These are phyloP conservation scores for Byssochlamys sp. DNA, from an alignment of 2,329 filamentous ascomycete species.

Conservation along the genomic window DNA sequence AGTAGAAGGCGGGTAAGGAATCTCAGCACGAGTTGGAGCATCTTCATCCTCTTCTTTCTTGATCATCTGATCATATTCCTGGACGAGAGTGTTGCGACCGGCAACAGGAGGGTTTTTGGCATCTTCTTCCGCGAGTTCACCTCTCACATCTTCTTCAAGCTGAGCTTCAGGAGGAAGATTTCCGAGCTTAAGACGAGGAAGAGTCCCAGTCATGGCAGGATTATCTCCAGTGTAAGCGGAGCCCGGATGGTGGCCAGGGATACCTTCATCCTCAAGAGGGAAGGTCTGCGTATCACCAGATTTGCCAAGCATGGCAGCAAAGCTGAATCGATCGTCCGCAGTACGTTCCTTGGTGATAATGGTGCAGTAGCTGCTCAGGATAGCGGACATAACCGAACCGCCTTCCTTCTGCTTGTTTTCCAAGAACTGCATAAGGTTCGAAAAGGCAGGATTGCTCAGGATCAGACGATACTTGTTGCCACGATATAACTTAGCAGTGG, in stretches of 20 bases:
- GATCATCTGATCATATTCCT: constrained; percentile 77
- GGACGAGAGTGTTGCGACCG: constrained; percentile 65
- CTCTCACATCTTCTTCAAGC: constrained; percentile 72
- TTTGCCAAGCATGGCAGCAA: constrained; percentile 50
- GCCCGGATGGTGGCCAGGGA: constrained; percentile 57
- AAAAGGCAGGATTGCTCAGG: constrained; percentile 74
- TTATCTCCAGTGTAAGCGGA: constrained; percentile 52
- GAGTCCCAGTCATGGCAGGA: constrained; percentile 46
- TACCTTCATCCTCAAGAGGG: constrained; percentile 58
- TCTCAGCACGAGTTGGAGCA: constrained; percentile 63
- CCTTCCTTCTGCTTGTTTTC: constrained; percentile 77
- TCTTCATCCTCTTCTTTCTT: constrained; percentile 87
- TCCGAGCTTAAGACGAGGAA: constrained; percentile 63
- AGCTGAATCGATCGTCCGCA: constrained; percentile 49
- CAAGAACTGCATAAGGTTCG: constrained; percentile 74
- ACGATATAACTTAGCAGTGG: constrained; percentile 69
- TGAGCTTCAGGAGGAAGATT: constrained; percentile 74
- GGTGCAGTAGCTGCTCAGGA: constrained; percentile 56
- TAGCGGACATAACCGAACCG: constrained; percentile 64
- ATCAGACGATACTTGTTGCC: constrained; percentile 83
- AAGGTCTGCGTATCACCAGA: constrained; percentile 47
- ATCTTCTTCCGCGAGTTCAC: constrained; percentile 79
- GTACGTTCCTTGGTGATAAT: constrained; percentile 51
- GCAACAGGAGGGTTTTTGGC: constrained; percentile 59
- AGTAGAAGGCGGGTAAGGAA: constrained; percentile 78